These are phyloP conservation scores for Venturia oleaginea DNA, from an alignment of 2,329 filamentous ascomycete species.

Conservation along the genomic window DNA sequence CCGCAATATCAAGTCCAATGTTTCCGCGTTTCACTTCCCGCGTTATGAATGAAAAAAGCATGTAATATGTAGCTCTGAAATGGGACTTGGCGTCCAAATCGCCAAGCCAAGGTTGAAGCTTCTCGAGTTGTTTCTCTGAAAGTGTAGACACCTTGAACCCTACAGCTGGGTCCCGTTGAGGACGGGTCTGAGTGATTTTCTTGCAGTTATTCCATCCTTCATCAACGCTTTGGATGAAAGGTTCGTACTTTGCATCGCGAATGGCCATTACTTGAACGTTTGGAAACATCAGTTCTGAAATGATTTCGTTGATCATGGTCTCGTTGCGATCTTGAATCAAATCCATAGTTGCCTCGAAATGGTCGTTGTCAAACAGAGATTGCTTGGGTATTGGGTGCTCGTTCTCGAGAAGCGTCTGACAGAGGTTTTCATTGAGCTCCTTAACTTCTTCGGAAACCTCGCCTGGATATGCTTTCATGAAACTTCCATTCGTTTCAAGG, in stretches of 20 bases:
- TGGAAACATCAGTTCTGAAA: conserved; percentile 31
- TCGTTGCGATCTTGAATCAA: conserved; percentile 26
- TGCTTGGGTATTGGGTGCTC: conserved; percentile 25
- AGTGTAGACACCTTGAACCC: too few relatives aligned
- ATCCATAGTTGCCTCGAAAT: conserved; percentile 28
- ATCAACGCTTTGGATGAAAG: conserved; percentile 8
- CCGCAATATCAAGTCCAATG: too few relatives aligned
- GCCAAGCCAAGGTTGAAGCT: too few relatives aligned
- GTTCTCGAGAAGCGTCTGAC: conserved; percentile 23
- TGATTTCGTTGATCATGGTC: conserved; percentile 30
- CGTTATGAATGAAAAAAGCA: too few relatives aligned
- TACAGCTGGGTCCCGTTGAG: too few relatives aligned
- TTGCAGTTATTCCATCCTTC: conserved; percentile 21
- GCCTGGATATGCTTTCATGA: conserved; percentile 27
- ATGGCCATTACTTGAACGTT: conserved; percentile 29
- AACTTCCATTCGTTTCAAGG: conserved; percentile 33
- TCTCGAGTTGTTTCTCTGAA: too few relatives aligned
- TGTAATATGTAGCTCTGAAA: too few relatives aligned
- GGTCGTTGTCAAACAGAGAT: conserved; percentile 30
- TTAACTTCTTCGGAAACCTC: conserved; percentile 21
- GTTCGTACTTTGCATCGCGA: conserved; percentile 13
- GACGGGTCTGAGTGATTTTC: too few relatives aligned
- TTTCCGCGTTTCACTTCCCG: too few relatives aligned
- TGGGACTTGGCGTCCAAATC: too few relatives aligned
- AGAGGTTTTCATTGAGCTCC: conserved; percentile 25